A percentile compares a stretch with the other conserved stretches of the same genome.
These are phyloP conservation scores for Brachypodium distachyon DNA, from an alignment of 202 grass and related monocot genomes.

Conservation along the genomic window DNA sequence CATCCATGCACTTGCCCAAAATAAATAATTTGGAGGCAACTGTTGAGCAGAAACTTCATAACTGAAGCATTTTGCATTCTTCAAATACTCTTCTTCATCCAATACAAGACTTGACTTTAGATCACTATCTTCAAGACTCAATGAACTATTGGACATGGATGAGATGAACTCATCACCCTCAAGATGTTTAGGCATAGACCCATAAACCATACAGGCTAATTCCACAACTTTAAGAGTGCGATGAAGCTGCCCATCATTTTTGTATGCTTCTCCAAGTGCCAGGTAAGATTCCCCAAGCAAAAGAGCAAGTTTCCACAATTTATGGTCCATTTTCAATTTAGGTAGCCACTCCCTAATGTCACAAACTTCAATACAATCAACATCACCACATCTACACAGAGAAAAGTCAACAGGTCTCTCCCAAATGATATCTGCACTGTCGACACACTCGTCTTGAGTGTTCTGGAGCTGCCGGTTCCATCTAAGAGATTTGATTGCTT, in stretches of 20 bases:
- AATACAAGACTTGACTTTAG: constrained; percentile 40
- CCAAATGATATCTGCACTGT: constrained; percentile 35
- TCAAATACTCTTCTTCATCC: constrained; percentile 34
- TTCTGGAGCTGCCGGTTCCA: constrained; percentile 91
- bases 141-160: constrained; percentile 55
- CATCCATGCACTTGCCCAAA: constrained; percentile 89
- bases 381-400: constrained; percentile 77
- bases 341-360: constrained; percentile 96
- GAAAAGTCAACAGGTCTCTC: constrained; percentile 66
- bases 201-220: constrained; percentile 89
- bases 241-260: constrained; percentile 69
- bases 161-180: constrained; percentile 86
- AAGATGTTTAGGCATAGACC: constrained; percentile 93
- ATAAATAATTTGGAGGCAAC: constrained; percentile 57
- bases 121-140: constrained; percentile 29
- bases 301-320: constrained; percentile 97
- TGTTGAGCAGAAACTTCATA: constrained; percentile 30
- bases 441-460: constrained; percentile 30
- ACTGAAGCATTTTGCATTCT: constrained; percentile 16
- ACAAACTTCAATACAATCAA: constrained; percentile 95
- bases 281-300: constrained; percentile 98
- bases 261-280: constrained; percentile 83
- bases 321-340: constrained; percentile 90
- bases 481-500: constrained; percentile 97
- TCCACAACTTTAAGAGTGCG: constrained; percentile 87